These are phyloP conservation scores for Veloboletus limbatus DNA, from an alignment of 1,284 basidiomycete genomes.

Conservation along the genomic window DNA sequence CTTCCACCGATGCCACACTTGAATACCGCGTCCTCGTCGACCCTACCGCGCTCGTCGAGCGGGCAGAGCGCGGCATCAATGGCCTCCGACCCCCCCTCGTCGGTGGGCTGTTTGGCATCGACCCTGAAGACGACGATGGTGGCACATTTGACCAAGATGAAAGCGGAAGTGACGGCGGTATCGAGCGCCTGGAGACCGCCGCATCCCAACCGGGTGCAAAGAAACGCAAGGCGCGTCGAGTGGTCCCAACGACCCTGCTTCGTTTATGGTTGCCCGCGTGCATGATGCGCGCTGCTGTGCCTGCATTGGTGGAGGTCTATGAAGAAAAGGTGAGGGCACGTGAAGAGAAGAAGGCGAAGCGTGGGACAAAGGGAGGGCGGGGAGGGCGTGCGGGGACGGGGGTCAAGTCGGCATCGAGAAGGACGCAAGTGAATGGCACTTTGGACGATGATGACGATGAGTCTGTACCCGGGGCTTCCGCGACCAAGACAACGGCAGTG, in stretches of 20 bases:
- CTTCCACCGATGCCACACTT: slow-evolving; percentile 62
- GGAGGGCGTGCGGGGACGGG: slow-evolving; percentile 3
- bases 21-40: slow-evolving; percentile 75
- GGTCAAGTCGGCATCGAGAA: not conserved
- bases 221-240: slow-evolving; percentile 39
- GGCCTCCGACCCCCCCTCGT: slow-evolving; percentile 54
- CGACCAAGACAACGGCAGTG: slow-evolving; percentile 4
- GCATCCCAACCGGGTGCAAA: slow-evolving; percentile 35
- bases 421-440: not conserved
- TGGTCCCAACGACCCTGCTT: slow-evolving; percentile 47
- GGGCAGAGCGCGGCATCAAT: slow-evolving; percentile 62
- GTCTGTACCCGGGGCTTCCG: slow-evolving; percentile 3
- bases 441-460: not conserved
- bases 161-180: slow-evolving; percentile 38
- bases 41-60: slow-evolving; percentile 58
- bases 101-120: slow-evolving; percentile 47
- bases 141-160: slow-evolving; percentile 21
- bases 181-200: slow-evolving; percentile 39
- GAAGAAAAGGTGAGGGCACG: slow-evolving; percentile 52
- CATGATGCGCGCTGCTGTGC: slow-evolving; percentile 66
- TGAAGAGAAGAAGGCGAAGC: slow-evolving; percentile 47
- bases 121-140: slow-evolving; percentile 38
- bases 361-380: slow-evolving; percentile 23
- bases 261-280: slow-evolving; percentile 76
- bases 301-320: slow-evolving; percentile 57